phyloP scores from a whole-genome alignment of 257 asterid species.

The Solanum bulbocastanum region DNA sequence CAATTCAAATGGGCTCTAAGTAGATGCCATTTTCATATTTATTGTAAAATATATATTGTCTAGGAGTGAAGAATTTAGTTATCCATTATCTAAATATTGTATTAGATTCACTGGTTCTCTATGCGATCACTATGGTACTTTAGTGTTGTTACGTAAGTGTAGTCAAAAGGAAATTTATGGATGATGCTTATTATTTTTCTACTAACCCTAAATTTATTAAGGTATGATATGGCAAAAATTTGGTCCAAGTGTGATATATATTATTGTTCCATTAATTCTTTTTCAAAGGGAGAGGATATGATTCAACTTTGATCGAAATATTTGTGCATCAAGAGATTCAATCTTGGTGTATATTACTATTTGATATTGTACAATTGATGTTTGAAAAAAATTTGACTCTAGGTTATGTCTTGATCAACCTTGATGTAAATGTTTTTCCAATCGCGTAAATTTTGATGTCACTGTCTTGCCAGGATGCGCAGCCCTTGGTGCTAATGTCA shows the following conservation, averaged over 20 bases:
- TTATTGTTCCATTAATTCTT: neutral
- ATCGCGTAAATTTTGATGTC: neutral
- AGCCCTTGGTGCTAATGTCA: neutral
- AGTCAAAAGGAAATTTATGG: neutral
- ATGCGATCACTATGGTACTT: no score
- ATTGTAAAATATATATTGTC: no score
- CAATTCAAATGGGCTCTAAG: no score
- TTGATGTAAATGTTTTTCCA: neutral
- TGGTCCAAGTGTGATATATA: neutral
- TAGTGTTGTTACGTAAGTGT: neutral
- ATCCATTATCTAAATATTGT: no score
- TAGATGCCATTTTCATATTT: no score
- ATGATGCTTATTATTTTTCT: neutral
- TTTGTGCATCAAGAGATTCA: neutral
- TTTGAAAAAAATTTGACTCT: no score
- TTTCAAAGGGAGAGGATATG: neutral
- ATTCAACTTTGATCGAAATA: no score
- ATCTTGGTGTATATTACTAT: neutral
- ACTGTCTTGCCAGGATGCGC: no score
- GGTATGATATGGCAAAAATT: neutral
- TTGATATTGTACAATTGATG: no score
- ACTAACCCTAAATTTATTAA: neutral
- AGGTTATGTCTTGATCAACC: neutral
- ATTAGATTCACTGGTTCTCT: no score
- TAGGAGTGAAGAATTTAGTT: no score